Evolutionary conservation across 495 filamentous ascomycete genomes (phyloP), one percentile per base, ranked within the genome.

Genomic region (Lasiosphaeriaceae sp.): DNA sequence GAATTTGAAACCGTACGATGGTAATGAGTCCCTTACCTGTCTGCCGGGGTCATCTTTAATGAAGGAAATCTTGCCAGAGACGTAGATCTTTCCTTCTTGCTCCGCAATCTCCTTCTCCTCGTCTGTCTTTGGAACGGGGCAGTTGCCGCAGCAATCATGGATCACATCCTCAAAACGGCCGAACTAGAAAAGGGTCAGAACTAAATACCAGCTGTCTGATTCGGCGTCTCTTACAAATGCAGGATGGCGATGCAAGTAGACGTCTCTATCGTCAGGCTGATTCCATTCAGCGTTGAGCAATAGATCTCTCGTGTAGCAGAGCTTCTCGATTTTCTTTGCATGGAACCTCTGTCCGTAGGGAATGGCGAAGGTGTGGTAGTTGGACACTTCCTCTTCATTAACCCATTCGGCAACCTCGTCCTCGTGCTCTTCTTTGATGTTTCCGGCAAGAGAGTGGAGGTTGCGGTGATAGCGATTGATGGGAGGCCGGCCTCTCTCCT

Each of bases 231-330:
- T 65, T 61, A 76, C 72, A 57, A 83, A 90, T 39, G 84, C 87
- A 12, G 90, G 90, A 63, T 94, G 90, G 2, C 90, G 81, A 69
- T 94, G 90, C 4, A 94, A 77, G 57, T 87, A 82, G 2, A 90
- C 85, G 39, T 82, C 73, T 17, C 90, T 78, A 26, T 89, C 82
- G 17, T 89, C 82, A 0, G 77, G 77, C 59, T 85, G 81, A 59
- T 92, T 94, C 89, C 89, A 94, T 64, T 94, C 87, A 0, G 89
- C 88, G 59, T 94, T 94, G 11, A 94, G 79, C n/a, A 93, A 75
- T 12, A 92, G 66, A 64, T 94, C 90, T 57, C 86, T 86, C 3
- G 86, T 88, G 68, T 89, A 92, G 31, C 90, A 79, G 0, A 91
- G 73, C 60, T 86, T 89, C 65, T 92, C 88, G 51, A 92, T 90